Conservation (phyloP, 768 basidiomycete genomes). For the Russula ochroleuca region DNA sequence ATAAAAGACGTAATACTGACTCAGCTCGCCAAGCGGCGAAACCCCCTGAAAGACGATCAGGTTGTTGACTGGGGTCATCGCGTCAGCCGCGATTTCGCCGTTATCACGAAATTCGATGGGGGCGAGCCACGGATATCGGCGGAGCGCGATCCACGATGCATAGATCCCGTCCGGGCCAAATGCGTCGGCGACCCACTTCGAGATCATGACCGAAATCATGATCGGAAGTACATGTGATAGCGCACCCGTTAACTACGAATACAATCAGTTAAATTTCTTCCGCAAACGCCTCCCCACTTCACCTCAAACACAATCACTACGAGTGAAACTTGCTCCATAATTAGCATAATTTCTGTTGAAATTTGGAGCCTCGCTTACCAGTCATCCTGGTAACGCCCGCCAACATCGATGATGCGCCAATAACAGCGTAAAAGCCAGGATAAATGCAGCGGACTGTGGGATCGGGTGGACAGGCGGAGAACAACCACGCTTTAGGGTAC, state of each 20-base stretch:
- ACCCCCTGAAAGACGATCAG: constrained; percentile 42
- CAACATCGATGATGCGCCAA: constrained; percentile 71
- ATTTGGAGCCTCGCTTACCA: constrained; percentile 40
- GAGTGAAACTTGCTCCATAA: constrained; percentile 51
- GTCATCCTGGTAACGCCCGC: constrained; percentile 77
- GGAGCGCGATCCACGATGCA: constrained; percentile 66
- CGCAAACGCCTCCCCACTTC: constrained; percentile 8
- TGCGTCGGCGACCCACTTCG: constrained; percentile 75
- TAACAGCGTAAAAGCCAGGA: constrained; percentile 73
- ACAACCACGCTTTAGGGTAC: constrained; percentile 66
- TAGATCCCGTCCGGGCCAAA: constrained; percentile 68
- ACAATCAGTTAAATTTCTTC: neutral
- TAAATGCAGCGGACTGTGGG: constrained; percentile 63
- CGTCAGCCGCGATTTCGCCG: constrained; percentile 55
- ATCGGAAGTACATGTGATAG: constrained; percentile 78
- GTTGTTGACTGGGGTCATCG: constrained; percentile 53
- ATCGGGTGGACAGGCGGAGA: constrained; percentile 68
- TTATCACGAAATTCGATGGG: constrained; percentile 60
- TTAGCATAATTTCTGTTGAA: neutral
- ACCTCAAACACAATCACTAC: constrained; percentile 77
- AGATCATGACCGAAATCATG: constrained; percentile 73
- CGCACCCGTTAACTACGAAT: constrained; percentile 64
- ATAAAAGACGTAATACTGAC: constrained; percentile 30
- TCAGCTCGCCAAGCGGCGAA: constrained; percentile 48
- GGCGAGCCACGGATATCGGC: constrained; percentile 66